These are phyloP conservation scores for Coemansia sp. DNA, from an alignment of 192 early-diverging fungal genomes.

Conservation along the genomic window DNA sequence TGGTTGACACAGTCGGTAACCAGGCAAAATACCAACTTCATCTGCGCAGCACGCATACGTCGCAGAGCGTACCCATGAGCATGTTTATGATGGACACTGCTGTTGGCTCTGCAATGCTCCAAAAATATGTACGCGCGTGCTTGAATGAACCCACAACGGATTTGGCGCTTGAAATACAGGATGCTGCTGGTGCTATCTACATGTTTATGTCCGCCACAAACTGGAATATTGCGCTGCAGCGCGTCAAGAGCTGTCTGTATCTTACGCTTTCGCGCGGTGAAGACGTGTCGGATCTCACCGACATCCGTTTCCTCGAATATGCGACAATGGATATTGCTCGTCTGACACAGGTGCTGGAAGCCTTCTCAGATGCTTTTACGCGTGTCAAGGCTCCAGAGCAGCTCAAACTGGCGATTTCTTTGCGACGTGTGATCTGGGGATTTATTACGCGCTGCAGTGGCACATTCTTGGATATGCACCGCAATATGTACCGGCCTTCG, in stretches of 20 bases:
- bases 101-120: constrained; percentile 34
- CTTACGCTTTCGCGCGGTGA: constrained; percentile 64
- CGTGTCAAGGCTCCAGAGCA: constrained; percentile 72
- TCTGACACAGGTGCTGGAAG: constrained; percentile 63
- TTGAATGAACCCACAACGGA: constrained; percentile 50
- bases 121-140: constrained; percentile 55
- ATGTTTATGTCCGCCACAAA: constrained; percentile 88
- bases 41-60: constrained; percentile 47
- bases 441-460: constrained; percentile 86
- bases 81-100: constrained; percentile 32
- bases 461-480: constrained; percentile 80
- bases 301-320: constrained; percentile 85
- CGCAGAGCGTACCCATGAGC: constrained; percentile 40
- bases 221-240: constrained; percentile 78
- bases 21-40: constrained; percentile 44
- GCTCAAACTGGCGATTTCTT: constrained; percentile 67
- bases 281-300: constrained; percentile 71
- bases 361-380: constrained; percentile 42
- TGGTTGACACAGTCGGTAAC: constrained; percentile 45
- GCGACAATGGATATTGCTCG: constrained; percentile 75
- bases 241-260: constrained; percentile 65
- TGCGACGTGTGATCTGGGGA: constrained; percentile 86
- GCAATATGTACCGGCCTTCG: constrained; percentile 42
- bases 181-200: constrained; percentile 78
- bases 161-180: constrained; percentile 65